A percentile compares a stretch with the other conserved stretches of the same genome.
Evolutionary conservation across 2,329 filamentous ascomycete species (phyloP).

Genomic region (Monosporascus cannonballus): DNA sequence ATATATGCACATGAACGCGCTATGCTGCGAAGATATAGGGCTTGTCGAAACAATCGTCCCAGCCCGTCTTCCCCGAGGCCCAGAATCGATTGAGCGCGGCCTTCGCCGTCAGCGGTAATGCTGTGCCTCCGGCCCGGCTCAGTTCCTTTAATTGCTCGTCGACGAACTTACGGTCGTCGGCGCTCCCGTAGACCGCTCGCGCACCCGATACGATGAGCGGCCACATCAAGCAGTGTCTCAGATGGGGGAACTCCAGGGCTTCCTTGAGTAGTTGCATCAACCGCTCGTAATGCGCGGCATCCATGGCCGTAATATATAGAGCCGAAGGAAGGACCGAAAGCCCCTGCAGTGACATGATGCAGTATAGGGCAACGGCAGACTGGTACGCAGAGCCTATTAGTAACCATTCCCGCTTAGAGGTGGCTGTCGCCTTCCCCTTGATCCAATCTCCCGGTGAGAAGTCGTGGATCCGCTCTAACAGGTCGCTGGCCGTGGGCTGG

Average conservation of each 20-base stretch:
- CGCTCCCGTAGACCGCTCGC: slow-evolving; percentile 15
- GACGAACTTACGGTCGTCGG: slow-evolving; percentile 22
- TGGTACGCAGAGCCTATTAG: slow-evolving; percentile 26
- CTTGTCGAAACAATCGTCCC: slow-evolving; percentile 31
- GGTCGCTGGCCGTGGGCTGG: slow-evolving; percentile 1
- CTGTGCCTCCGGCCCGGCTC: slow-evolving; percentile 17
- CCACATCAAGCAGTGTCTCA: slow-evolving; percentile 25
- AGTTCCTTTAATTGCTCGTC: slow-evolving; percentile 16
- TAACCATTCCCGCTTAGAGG: slow-evolving; percentile 17
- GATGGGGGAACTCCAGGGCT: slow-evolving; percentile 7
- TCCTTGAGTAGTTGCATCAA: slow-evolving; percentile 17
- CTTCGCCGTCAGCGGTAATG: slow-evolving; percentile 20
- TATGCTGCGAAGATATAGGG: slow-evolving; percentile 19
- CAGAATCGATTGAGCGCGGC: slow-evolving; percentile 24
- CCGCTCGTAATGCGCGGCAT: slow-evolving; percentile 9
- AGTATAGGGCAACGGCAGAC: slow-evolving; percentile 21
- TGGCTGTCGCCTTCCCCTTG: slow-evolving; percentile 6
- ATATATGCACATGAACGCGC: neutral
- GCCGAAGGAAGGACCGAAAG: slow-evolving; percentile 16
- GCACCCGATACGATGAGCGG: slow-evolving; percentile 27
- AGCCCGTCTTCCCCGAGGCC: slow-evolving; percentile 22
- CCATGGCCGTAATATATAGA: slow-evolving; percentile 1
- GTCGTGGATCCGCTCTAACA: slow-evolving; percentile 15
- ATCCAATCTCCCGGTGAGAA: slow-evolving; percentile 26
- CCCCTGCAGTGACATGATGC: slow-evolving; percentile 23